Base-by-base conservation (phyloP, 2,329 filamentous ascomycete species). In the Dendrostoma leiphaemia region DNA sequence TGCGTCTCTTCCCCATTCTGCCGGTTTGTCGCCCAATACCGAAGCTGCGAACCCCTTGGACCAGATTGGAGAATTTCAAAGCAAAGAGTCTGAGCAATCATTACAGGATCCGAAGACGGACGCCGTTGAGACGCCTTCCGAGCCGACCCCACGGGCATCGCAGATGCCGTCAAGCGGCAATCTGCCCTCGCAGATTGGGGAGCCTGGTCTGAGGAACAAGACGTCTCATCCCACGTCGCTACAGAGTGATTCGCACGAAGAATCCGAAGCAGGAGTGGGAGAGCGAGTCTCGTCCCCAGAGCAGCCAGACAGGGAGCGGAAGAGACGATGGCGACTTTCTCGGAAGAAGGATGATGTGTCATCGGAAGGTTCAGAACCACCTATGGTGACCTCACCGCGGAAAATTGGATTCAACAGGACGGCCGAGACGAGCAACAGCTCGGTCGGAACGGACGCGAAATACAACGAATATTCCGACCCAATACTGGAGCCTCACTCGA, bases 171-270 rank as follows among this genome's bases (percentile, higher is more conserved):
- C 74, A 29, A 69, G 65, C 61, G 69, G 59, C 60, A 72, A 60
- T 37, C 67, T 74, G 53, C 75, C 77, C 48, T 70, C 76, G 52
- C 67, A 72, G 50, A 70, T 77, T 58, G 71, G 74, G 51, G 80
- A 69, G 3, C 66, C 71, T 48, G 66, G 80, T 0, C 67, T 92
- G 29, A 85, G 83, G 60, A 84, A 86, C 0, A 84, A 84, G 59
- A 80, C 81, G 56, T 96, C 91, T 1, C 90, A 90, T 0, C 83
- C 89, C 1, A 83, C 86, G 3, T 96, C 91, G 0, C 77, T 91
- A 55, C 84, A 89, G 61, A 93, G 90, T 26, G 84, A 81, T 0
- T 83, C 85, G 60, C 94, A 93, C 23, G 91, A 95, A 61, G 84
- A 86, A 21, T 96, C 91, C 0, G 91, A 96, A 65, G 67, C 85